Base-by-base conservation (phyloP, 2,329 filamentous ascomycete genomes). In the Aspergillus pseudoviridinutans region DNA sequence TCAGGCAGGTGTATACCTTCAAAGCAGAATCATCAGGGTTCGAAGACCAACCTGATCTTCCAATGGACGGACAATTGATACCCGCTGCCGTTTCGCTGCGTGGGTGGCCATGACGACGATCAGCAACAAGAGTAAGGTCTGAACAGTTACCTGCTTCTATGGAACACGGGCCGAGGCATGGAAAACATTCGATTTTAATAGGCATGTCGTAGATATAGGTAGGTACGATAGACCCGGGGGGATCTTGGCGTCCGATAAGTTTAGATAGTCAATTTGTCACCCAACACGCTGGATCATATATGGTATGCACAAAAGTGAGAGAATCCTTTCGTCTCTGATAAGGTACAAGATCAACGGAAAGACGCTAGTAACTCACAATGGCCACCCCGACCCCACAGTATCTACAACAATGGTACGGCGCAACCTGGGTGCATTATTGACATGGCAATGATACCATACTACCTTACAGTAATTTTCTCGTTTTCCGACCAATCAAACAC, bases 21-120 rank as follows among this genome's bases (percentile, higher is more conserved):
- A 17, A 38, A 17, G 6, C 32, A 17, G 14, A 17, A 17, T 38
- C 32, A 38, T 6, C 14, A 17, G 14, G 32, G 17, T 38, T 38
- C 14, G 14, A 38, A 35, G 49, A 25, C 61, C 52, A 32, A 27
- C 50, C 53, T 54, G 55, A 24, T 38, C 22, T 49, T 57, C 69
- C 32, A 68, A 71, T 38, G 66, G 65, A 28, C 66, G 54, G 51
- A 68, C 59, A 27, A 67, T 61, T 51, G 67, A 64, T 63, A 65
- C 70, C 59, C 71, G 70, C 63, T 72, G 74, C 64, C 74, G 66
- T 64, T 77, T 78, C 38, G 62, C 58, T 52, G 71, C 69, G 60
- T 66, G 71, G 59, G 64, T 58, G 62, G 70, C 66, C 75, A 77
- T 77, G 56, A 58, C 63, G 61, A 54, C 50, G 32, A 35, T 29